Evolutionary conservation across 73 alveolate genomes (phyloP).

Genomic region (Paramecium caudatum): DNA sequence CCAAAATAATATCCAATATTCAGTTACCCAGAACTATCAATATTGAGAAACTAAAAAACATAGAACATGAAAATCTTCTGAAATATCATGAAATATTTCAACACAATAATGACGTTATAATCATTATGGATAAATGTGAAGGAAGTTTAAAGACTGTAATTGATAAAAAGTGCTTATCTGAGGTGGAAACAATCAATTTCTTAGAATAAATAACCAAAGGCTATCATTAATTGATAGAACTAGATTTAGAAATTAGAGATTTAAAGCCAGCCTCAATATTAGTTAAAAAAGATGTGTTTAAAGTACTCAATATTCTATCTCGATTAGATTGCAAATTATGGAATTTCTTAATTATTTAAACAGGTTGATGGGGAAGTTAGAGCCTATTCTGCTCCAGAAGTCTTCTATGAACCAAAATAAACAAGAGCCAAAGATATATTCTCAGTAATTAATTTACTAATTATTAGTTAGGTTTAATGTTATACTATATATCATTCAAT

Average conservation of each 20-base stretch:
- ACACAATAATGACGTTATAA: not conserved
- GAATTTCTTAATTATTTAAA: not conserved
- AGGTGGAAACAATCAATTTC: not conserved
- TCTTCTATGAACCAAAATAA: not conserved
- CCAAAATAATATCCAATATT: not conserved
- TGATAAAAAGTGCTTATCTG: not conserved
- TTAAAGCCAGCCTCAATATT: not conserved
- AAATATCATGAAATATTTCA: slow-evolving; percentile 16
- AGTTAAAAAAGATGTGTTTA: not conserved
- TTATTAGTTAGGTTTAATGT: not conserved
- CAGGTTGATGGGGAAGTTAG: not conserved
- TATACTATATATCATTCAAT: not conserved
- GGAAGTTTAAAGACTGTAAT: not conserved
- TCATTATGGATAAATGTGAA: slow-evolving; percentile 13
- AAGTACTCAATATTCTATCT: slow-evolving; percentile 18
- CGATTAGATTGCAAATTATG: slow-evolving; percentile 10
- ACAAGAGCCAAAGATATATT: not conserved
- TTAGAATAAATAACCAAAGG: not conserved
- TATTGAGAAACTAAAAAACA: not conserved
- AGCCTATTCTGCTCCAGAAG: slow-evolving; percentile 24
- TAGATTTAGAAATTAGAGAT: slow-evolving; percentile 4
- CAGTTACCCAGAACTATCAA: not conserved
- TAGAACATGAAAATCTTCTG: not conserved
- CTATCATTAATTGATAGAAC: not conserved
- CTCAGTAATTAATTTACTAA: not conserved